These are phyloP conservation scores for Boletus eberwhitei DNA, from an alignment of 768 basidiomycete genomes.

Conservation along the genomic window DNA sequence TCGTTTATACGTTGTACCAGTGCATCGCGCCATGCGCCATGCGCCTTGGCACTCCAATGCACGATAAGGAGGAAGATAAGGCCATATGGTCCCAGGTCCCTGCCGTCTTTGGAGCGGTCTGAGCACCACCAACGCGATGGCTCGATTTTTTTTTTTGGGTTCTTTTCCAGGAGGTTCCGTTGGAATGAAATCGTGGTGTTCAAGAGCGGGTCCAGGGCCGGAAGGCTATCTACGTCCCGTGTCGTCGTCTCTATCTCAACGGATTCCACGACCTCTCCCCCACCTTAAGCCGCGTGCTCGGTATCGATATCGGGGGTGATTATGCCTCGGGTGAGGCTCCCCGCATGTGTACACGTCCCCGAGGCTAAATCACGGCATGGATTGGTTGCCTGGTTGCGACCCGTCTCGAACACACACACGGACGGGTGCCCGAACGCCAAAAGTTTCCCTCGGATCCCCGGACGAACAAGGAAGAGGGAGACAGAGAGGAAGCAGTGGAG, in stretches of 20 bases:
- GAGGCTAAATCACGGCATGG: too few species aligned
- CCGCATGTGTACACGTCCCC: too few species aligned
- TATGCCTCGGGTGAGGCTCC: too few species aligned
- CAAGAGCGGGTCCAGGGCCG: background rate
- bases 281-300: slow-evolving; percentile 8
- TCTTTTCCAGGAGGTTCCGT: background rate
- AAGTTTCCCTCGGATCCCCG: background rate
- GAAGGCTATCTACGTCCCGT: background rate
- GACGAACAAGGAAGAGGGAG: background rate
- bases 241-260: background rate
- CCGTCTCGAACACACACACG: slow-evolving; percentile 1
- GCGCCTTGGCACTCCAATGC: background rate
- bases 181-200: too few species aligned
- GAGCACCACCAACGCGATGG: background rate
- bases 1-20: background rate
- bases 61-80: slow-evolving; percentile 3
- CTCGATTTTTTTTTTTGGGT: background rate
- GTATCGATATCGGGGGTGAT: background rate
- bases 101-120: background rate
- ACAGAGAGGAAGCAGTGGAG: background rate
- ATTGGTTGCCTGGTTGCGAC: background rate
- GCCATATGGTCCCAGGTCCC: background rate
- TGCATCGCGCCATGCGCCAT: background rate
- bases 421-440: background rate
- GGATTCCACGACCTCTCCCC: background rate